Conservation (phyloP, 2,329 filamentous ascomycete genomes). For the Exserohilum turcica region DNA sequence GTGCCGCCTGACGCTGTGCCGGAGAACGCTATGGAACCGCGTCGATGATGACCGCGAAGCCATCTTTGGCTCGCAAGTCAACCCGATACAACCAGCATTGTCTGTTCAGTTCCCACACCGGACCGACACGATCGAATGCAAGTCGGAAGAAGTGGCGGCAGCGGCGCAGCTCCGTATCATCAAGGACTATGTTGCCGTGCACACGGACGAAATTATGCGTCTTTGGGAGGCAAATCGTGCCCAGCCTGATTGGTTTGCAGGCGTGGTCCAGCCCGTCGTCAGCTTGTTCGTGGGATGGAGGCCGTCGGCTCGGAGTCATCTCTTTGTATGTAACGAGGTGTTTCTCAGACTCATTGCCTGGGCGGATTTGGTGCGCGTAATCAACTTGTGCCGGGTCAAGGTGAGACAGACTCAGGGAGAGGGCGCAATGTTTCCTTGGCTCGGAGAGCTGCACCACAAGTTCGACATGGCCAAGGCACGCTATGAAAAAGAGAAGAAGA, state of each 20-base stretch:
- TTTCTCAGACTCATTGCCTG: constrained; percentile 20
- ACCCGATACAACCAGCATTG: background rate
- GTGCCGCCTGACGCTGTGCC: constrained; percentile 7
- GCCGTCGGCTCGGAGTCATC: background rate
- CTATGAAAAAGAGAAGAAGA: constrained; percentile 16
- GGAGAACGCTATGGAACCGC: constrained; percentile 14
- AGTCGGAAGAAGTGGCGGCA: constrained; percentile 17
- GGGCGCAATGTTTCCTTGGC: background rate
- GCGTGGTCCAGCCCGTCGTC: constrained; percentile 8
- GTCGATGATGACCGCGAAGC: constrained; percentile 14
- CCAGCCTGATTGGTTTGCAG: constrained; percentile 13
- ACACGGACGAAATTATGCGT: constrained; percentile 14
- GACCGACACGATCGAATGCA: background rate
- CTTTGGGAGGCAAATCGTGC: constrained; percentile 5
- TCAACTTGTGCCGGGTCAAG: constrained; percentile 5
- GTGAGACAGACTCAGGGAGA: background rate
- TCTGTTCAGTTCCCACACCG: constrained; percentile 13
- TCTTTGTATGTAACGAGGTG: constrained; percentile 8
- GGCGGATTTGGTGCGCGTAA: constrained; percentile 20
- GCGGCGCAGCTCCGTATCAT: constrained; percentile 13
- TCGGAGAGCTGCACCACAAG: constrained; percentile 10
- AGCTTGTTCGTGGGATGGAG: constrained; percentile 18
- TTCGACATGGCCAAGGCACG: constrained; percentile 10
- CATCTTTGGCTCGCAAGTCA: constrained; percentile 16
- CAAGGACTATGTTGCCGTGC: constrained; percentile 19